phyloP scores from a whole-genome alignment of 306 rosid species.

The Psophocarpus tetragonolobus region DNA sequence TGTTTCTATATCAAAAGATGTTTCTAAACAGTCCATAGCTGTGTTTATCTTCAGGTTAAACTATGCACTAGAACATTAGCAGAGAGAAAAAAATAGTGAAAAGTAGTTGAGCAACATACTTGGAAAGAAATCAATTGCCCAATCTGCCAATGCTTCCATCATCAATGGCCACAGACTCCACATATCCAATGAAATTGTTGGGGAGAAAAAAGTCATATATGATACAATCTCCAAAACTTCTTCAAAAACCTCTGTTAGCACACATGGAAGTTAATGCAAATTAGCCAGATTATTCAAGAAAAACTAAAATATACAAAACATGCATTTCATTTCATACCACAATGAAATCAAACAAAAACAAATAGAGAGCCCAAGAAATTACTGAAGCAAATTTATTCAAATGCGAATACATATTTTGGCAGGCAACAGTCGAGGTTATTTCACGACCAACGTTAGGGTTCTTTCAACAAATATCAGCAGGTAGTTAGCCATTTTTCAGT shows the following conservation, averaged over 20 bases:
- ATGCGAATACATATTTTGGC: too few relatives aligned
- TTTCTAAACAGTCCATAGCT: background rate
- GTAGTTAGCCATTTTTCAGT: too few relatives aligned
- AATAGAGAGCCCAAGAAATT: background rate
- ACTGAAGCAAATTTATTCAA: background rate
- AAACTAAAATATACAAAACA: conserved; percentile 6
- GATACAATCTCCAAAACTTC: conserved; percentile 95
- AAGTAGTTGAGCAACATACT: conserved; percentile 46
- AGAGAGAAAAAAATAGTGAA: background rate
- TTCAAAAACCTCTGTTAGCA: conserved; percentile 90
- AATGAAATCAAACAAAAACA: background rate
- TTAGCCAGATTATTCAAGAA: background rate
- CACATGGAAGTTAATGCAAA: conserved; percentile 13
- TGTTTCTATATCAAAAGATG: conserved; percentile 9
- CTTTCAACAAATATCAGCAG: too few relatives aligned
- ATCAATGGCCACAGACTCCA: conserved; percentile 98
- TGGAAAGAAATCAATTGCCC: conserved; percentile 95
- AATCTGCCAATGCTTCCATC: conserved; percentile 87
- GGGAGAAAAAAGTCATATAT: conserved; percentile 92
- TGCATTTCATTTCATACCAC: background rate
- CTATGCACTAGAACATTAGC: background rate
- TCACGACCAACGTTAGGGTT: too few relatives aligned
- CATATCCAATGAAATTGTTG: conserved; percentile 89
- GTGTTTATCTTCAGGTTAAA: background rate
- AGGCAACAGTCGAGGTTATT: too few relatives aligned